These are phyloP conservation scores for Saturnispora silvae DNA, from an alignment of 805 yeast species.

Conservation along the genomic window DNA sequence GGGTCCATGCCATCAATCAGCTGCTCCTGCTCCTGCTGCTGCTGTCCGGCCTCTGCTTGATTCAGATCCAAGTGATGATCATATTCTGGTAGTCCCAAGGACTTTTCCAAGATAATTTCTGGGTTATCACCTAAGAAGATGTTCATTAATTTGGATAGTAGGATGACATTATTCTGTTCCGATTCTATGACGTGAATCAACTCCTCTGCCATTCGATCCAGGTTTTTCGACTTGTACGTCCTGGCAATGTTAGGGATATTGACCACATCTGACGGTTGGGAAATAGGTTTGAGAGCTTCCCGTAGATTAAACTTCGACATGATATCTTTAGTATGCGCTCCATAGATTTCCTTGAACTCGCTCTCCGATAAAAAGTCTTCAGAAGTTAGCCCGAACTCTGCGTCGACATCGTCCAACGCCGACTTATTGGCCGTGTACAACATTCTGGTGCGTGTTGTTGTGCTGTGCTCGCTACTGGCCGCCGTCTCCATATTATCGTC, in stretches of 20 bases:
- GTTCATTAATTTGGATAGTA: slow-evolving; percentile 60
- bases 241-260: slow-evolving; percentile 57
- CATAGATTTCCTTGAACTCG: slow-evolving; percentile 13
- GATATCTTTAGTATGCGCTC: slow-evolving; percentile 21
- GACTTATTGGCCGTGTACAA: too few relatives aligned
- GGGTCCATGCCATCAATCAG: slow-evolving; percentile 28
- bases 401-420: slow-evolving; percentile 20
- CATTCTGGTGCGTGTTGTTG: too few relatives aligned
- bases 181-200: slow-evolving; percentile 68
- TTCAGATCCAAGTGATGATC: slow-evolving; percentile 47
- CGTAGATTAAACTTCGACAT: slow-evolving; percentile 42
- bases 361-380: slow-evolving; percentile 7
- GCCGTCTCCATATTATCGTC: too few relatives aligned
- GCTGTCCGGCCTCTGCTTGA: slow-evolving; percentile 17
- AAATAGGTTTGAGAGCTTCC: slow-evolving; percentile 63
- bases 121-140: slow-evolving; percentile 85
- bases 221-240: slow-evolving; percentile 49
- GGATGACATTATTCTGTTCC: slow-evolving; percentile 71
- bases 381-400: slow-evolving; percentile 20
- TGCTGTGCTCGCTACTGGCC: too few relatives aligned
- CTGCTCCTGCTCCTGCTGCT: slow-evolving; percentile 14
- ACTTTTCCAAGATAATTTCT: slow-evolving; percentile 48
- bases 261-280: slow-evolving; percentile 70
- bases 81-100: slow-evolving; percentile 55
- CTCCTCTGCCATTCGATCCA: slow-evolving; percentile 55